Evolutionary conservation across 129 eudicot species (phyloP).

Genomic region (Escallonia rubra): DNA sequence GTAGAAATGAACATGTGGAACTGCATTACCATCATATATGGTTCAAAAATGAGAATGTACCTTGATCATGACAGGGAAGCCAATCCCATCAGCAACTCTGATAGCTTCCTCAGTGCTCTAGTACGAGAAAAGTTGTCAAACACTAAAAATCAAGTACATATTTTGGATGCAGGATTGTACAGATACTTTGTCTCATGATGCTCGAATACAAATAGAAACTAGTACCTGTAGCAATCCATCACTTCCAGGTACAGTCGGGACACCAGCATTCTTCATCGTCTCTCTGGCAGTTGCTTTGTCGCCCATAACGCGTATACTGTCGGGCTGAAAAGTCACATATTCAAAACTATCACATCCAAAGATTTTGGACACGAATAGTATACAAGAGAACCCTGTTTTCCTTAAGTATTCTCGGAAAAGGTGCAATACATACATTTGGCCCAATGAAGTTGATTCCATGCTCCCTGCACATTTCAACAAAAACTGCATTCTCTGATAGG

Average conservation of each 20-base stretch:
- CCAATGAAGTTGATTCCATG: slow-evolving; percentile 94
- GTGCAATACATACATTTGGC: slow-evolving; percentile 60
- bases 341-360: background rate
- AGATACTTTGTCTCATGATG: background rate
- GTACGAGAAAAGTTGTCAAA: slow-evolving; percentile 3
- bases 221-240: slow-evolving; percentile 82
- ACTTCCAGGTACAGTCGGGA: slow-evolving; percentile 97
- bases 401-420: background rate
- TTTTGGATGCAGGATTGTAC: slow-evolving; percentile 2
- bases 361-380: background rate
- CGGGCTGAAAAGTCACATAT: slow-evolving; percentile 61
- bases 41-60: slow-evolving; percentile 27
- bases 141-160: slow-evolving; percentile 1
- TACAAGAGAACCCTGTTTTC: background rate
- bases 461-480: slow-evolving; percentile 94
- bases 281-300: slow-evolving; percentile 98
- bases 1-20: background rate
- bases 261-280: slow-evolving; percentile 98
- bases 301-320: slow-evolving; percentile 94
- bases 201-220: background rate
- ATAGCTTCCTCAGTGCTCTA: slow-evolving; percentile 91
- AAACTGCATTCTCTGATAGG: slow-evolving; percentile 85
- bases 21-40: background rate
- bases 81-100: slow-evolving; percentile 73
- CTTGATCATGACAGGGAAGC: slow-evolving; percentile 97